Conservation (phyloP, 305 asterid species). For the Solanum aculeatissimum region DNA sequence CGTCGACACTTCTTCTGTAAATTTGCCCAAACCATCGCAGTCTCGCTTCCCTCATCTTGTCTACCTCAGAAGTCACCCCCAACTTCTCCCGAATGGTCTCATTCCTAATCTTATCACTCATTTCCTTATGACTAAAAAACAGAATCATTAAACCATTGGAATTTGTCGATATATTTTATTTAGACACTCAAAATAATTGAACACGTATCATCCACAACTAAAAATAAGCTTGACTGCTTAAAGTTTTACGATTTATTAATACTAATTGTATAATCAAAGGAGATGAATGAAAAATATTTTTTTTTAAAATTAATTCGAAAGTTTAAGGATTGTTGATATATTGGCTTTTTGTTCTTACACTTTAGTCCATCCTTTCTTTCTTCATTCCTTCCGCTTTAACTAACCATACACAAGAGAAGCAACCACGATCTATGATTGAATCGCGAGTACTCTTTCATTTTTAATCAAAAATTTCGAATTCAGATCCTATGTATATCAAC, state of each 20-base stretch:
- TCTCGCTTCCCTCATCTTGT: too few relatives aligned
- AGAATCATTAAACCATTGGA: not conserved
- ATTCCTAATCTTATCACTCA: too few relatives aligned
- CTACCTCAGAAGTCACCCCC: too few relatives aligned
- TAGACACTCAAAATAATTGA: not conserved
- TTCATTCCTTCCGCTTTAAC: not conserved
- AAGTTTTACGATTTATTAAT: not conserved
- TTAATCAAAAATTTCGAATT: not conserved
- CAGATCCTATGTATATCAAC: not conserved
- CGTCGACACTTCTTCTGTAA: too few relatives aligned
- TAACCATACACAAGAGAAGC: not conserved
- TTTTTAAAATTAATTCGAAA: not conserved
- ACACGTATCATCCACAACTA: not conserved
- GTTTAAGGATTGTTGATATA: not conserved
- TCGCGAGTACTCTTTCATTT: not conserved
- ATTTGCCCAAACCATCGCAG: too few relatives aligned
- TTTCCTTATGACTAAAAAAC: not conserved
- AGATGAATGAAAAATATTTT: not conserved
- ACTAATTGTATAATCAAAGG: not conserved
- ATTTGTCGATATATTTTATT: not conserved
- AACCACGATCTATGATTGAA: rapidly evolving
- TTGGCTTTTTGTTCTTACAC: not conserved
- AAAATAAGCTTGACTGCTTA: not conserved
- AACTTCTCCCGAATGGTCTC: too few relatives aligned
- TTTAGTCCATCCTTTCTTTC: not conserved